Percentiles rank a stretch among this genome's conserved stretches.
Evolutionary conservation across 306 rosid species (phyloP).

Genomic region (Senna tora): DNA sequence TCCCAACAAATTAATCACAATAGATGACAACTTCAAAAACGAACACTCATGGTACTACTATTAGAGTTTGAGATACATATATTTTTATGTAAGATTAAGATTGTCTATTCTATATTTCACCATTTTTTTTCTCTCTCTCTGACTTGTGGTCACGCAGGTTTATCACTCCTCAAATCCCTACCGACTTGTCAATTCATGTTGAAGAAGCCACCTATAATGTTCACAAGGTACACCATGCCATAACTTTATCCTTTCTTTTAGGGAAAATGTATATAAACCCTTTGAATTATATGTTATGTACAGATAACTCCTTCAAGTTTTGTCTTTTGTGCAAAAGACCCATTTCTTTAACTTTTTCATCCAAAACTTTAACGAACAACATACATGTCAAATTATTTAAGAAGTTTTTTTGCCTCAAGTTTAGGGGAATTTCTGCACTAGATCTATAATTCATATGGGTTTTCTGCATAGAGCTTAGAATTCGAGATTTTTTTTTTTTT

Average conservation of each 20-base stretch:
- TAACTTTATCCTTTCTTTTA: background rate
- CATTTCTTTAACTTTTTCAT: too few species aligned
- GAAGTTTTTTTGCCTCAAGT: too few species aligned
- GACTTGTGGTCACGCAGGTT: conserved; percentile 62
- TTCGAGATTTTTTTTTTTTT: too few species aligned
- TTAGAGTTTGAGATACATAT: background rate
- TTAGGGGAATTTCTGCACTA: too few species aligned
- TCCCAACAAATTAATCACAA: conserved; percentile 57
- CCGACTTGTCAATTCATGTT: conserved; percentile 74
- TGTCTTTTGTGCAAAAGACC: too few species aligned
- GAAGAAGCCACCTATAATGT: conserved; percentile 69
- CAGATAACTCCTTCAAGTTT: too few species aligned
- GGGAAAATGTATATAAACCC: too few species aligned
- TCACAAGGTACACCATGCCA: conserved; percentile 73
- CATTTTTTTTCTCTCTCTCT: background rate
- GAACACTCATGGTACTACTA: conserved; percentile 71
- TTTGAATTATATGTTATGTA: too few species aligned
- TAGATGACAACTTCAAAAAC: conserved; percentile 55
- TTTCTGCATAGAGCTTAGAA: too few species aligned
- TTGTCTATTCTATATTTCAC: conserved; percentile 1
- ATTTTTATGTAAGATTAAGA: background rate
- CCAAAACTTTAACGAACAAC: too few species aligned
- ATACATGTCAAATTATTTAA: too few species aligned
- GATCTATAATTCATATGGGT: too few species aligned
- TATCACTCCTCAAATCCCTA: conserved; percentile 77